Evolutionary conservation across 352 stramenopile species (phyloP).

Genomic region (Globisporangium spinosum): DNA sequence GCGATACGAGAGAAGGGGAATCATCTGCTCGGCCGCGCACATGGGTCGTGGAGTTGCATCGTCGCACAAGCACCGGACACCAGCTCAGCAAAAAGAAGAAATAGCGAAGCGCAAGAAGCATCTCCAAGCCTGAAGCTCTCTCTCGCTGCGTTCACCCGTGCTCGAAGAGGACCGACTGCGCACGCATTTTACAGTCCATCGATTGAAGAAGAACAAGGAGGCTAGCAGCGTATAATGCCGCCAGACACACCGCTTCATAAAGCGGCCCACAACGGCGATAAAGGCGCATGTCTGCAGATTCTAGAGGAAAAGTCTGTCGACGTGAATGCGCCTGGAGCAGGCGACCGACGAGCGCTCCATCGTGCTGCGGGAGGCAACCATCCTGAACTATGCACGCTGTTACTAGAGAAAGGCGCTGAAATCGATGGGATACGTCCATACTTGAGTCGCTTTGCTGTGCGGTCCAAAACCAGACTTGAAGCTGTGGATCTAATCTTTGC

Average conservation of each 20-base stretch:
- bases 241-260: slow-evolving; percentile 89
- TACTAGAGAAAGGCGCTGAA: slow-evolving; percentile 84
- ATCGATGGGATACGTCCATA: slow-evolving; percentile 69
- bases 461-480: neutral
- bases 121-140: neutral
- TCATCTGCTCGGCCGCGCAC: neutral
- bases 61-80: neutral
- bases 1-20: neutral
- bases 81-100: neutral
- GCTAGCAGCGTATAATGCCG: slow-evolving; percentile 46
- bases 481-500: neutral
- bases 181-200: neutral
- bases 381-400: slow-evolving; percentile 81
- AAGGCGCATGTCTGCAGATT: slow-evolving; percentile 83
- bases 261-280: slow-evolving; percentile 88
- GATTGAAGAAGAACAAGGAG: neutral
- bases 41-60: neutral
- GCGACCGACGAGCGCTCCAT: slow-evolving; percentile 85
- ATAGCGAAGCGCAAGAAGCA: neutral
- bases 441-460: neutral
- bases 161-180: neutral
- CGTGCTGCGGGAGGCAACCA: slow-evolving; percentile 87
- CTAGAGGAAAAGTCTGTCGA: slow-evolving; percentile 87
- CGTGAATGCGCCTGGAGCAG: slow-evolving; percentile 83
- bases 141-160: neutral